phyloP scores from a whole-genome alignment of 2,329 filamentous ascomycete species.

The Fusarium liriodendri region DNA sequence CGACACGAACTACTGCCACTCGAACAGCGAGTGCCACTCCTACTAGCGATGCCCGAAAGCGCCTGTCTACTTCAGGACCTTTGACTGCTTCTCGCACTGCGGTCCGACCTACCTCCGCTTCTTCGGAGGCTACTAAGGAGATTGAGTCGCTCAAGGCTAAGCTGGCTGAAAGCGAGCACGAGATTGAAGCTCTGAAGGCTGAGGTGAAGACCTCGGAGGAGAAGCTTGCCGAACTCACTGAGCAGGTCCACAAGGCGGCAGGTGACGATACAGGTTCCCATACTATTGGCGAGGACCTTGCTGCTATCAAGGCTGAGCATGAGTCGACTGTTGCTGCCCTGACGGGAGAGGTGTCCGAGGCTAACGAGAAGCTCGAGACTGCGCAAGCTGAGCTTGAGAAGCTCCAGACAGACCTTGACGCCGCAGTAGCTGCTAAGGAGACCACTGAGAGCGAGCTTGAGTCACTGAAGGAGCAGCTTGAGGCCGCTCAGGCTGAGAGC shows the following conservation, averaged over 20 bases:
- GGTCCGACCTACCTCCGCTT: conserved; percentile 55
- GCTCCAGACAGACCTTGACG: conserved; percentile 60
- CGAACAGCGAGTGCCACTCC: conserved; percentile 54
- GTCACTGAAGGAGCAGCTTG: conserved; percentile 62
- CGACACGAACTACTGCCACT: conserved; percentile 45
- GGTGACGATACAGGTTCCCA: conserved; percentile 53
- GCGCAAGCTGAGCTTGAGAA: conserved; percentile 64
- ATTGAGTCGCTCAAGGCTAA: conserved; percentile 71
- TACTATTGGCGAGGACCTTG: conserved; percentile 57
- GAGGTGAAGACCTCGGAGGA: conserved; percentile 67
- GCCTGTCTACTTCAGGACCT: conserved; percentile 63
- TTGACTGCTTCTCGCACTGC: conserved; percentile 52
- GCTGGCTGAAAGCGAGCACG: conserved; percentile 66
- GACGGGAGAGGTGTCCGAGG: conserved; percentile 60
- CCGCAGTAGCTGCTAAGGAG: conserved; percentile 62
- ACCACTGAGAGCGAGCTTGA: conserved; percentile 60
- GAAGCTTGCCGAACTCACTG: conserved; percentile 65
- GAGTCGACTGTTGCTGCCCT: conserved; percentile 60
- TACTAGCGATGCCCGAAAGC: conserved; percentile 64
- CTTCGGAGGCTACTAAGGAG: conserved; percentile 62
- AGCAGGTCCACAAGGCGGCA: conserved; percentile 59
- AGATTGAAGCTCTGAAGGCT: conserved; percentile 67
- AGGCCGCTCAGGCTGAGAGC: conserved; percentile 50
- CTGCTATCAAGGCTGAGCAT: conserved; percentile 62
- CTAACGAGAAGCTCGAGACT: conserved; percentile 61